Conservation (phyloP, 2,329 filamentous ascomycete species). For the Phaeosphaeria sp. region DNA sequence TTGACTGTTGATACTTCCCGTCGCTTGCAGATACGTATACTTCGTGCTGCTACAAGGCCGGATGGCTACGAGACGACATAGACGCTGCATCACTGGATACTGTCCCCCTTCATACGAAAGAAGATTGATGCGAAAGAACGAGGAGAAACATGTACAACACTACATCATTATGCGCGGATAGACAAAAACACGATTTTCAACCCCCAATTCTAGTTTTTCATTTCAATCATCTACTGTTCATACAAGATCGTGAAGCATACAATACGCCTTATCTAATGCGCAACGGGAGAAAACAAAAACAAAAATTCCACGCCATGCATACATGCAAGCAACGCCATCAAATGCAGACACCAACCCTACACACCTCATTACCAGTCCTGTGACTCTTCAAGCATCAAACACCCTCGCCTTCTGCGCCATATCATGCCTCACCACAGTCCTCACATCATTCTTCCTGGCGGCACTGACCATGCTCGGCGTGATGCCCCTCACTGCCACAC, state of each 20-base stretch:
- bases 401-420: conserved; percentile 40
- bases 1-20: no score
- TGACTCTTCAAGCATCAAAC: conserved; percentile 23
- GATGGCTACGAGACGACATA: no score
- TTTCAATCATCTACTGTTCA: background rate
- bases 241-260: background rate
- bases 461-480: conserved; percentile 48
- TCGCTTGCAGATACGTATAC: no score
- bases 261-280: background rate
- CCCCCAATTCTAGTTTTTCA: background rate
- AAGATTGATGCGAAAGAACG: background rate
- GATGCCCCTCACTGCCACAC: conserved; percentile 44
- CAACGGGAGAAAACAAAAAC: background rate
- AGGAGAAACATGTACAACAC: background rate
- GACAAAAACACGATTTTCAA: background rate
- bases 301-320: background rate
- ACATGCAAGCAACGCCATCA: background rate
- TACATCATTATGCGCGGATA: background rate
- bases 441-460: conserved; percentile 40
- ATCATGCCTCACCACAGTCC: conserved; percentile 44
- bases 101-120: background rate
- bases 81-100: background rate
- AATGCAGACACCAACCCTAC: conserved; percentile 1
- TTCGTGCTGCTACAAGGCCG: no score
- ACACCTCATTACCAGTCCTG: background rate